These are phyloP conservation scores for Aureobasidium musti DNA, from an alignment of 2,329 filamentous ascomycete species.

Conservation along the genomic window DNA sequence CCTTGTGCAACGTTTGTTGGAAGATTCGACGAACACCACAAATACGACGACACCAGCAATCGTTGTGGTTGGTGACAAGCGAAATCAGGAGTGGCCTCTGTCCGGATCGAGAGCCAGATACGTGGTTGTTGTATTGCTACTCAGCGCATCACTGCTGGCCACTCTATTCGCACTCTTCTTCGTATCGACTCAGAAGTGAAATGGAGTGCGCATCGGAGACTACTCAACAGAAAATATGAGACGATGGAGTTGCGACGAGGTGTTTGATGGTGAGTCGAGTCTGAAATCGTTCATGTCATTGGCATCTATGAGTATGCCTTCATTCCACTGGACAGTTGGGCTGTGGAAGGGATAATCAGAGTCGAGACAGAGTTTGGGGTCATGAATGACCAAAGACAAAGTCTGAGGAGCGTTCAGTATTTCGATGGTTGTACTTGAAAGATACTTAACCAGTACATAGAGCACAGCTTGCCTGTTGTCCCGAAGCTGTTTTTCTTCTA, in stretches of 20 bases:
- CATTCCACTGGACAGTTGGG: not conserved
- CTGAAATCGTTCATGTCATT: not conserved
- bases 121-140: not conserved
- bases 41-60: not conserved
- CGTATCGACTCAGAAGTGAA: not conserved
- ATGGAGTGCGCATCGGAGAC: not conserved
- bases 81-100: not conserved
- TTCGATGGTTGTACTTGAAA: not conserved
- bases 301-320: not conserved
- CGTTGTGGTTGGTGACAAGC: not conserved
- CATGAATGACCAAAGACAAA: not conserved
- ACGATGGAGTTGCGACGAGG: not conserved
- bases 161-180: not conserved
- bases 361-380: not conserved
- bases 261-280: not conserved
- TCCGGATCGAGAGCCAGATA: not conserved
- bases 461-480: constrained; percentile 1
- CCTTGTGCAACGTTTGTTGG: not conserved
- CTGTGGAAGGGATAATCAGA: not conserved
- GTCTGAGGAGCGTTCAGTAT: not conserved
- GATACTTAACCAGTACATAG: not conserved
- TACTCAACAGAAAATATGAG: not conserved
- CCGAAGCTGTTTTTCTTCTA: not conserved
- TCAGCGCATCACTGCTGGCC: not conserved
- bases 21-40: not conserved